Evolutionary conservation across 805 yeast species (phyloP).

Genomic region (Candida anglica): DNA sequence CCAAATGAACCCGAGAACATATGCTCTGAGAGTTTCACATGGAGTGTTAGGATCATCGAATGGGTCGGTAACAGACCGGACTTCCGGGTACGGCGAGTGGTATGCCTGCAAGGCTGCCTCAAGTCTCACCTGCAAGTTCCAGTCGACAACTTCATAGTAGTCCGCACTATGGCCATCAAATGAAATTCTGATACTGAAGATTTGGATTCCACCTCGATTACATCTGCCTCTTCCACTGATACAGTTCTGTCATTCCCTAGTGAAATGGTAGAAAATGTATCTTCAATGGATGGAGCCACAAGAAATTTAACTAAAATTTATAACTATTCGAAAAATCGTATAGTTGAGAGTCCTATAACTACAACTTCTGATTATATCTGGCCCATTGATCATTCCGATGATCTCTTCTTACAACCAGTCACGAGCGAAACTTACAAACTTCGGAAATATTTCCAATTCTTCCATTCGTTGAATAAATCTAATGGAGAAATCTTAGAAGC

Average conservation of each 20-base stretch:
- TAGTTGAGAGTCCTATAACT: conserved; percentile 24
- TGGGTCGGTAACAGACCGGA: conserved; percentile 24
- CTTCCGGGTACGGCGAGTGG: conserved; percentile 29
- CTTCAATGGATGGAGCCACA: conserved; percentile 14
- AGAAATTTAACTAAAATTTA: conserved; percentile 22
- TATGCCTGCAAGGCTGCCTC: no score
- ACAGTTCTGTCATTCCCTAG: conserved; percentile 15
- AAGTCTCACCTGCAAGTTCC: no score
- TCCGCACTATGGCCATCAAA: no score
- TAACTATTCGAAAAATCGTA: conserved; percentile 31
- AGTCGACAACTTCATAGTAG: no score
- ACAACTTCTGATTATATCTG: conserved; percentile 6
- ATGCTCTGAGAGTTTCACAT: conserved; percentile 46
- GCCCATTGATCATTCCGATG: conserved; percentile 3
- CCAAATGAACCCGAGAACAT: conserved; percentile 49
- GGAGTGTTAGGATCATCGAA: conserved; percentile 39
- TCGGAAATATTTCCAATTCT: conserved; percentile 18
- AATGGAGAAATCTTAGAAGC: conserved; percentile 11
- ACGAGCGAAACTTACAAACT: conserved; percentile 23
- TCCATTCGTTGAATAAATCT: conserved; percentile 10
- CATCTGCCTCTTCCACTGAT: conserved; percentile 8
- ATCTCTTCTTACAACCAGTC: conserved; percentile 11
- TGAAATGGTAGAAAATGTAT: conserved; percentile 9
- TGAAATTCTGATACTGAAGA: conserved; percentile 8
- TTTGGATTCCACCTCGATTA: conserved; percentile 7